Conservation (phyloP, 192 early-diverging fungal species). For the Allomyces javanicus region DNA sequence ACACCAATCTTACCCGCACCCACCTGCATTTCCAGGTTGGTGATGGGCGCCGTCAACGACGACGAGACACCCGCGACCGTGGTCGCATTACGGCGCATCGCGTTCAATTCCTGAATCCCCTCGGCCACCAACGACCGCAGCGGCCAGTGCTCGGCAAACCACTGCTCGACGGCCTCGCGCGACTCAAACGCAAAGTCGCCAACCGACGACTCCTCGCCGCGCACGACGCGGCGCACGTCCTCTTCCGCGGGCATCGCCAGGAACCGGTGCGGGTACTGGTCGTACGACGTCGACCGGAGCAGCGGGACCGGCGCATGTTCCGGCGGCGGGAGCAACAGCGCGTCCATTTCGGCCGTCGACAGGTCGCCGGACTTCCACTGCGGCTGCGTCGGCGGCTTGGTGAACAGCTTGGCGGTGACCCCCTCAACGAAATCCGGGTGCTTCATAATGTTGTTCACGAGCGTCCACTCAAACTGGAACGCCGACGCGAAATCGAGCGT, state of each 20-base stretch:
- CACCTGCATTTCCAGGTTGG: background rate
- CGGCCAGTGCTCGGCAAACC: constrained; percentile 26
- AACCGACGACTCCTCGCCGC: constrained; percentile 39
- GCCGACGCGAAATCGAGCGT: constrained; percentile 50
- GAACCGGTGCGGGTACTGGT: constrained; percentile 33
- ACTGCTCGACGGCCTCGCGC: constrained; percentile 30
- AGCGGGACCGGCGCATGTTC: constrained; percentile 14
- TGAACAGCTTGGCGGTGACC: constrained; percentile 54
- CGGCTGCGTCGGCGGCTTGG: constrained; percentile 32
- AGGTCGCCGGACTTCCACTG: constrained; percentile 53
- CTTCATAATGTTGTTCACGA: constrained; percentile 36
- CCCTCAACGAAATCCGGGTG: constrained; percentile 79
- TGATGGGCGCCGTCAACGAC: background rate
- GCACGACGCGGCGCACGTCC: constrained; percentile 40
- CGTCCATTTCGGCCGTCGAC: constrained; percentile 21
- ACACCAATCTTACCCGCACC: constrained; percentile 45
- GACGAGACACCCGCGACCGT: background rate
- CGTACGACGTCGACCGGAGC: constrained; percentile 16
- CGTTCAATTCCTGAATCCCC: background rate
- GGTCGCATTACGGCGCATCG: background rate
- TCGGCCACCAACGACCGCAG: background rate
- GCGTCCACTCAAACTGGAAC: constrained; percentile 65
- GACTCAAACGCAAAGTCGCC: constrained; percentile 32
- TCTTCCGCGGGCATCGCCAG: constrained; percentile 45
- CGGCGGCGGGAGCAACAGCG: constrained; percentile 17